Base-by-base conservation (phyloP, 2,329 filamentous ascomycete genomes). In the Curvularia sp. region DNA sequence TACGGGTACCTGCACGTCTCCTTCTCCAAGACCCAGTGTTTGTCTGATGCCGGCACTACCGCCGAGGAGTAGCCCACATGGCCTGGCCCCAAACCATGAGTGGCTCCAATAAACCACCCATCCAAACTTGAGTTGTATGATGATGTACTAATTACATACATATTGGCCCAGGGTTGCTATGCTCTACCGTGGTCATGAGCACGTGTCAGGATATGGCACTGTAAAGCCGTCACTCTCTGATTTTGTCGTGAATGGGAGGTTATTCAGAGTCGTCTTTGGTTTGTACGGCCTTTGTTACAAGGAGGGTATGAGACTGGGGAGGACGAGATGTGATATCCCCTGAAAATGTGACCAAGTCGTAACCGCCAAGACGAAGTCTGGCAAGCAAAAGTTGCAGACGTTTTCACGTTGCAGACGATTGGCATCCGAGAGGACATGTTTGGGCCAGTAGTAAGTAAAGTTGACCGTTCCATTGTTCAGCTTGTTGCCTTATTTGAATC, bases 261-360 rank as follows among this genome's bases (percentile, higher is more conserved):
- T 7, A 31, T 7, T 13, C 10, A 20, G 9, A 26, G 20, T 15
- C 6, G 1, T 15, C 22, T 15, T 24, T 5, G 41, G 18, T 6
- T 15, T 44, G 24, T 30, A 30, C 49, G 62, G 58, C 58, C 57
- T 56, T 56, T 2, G 5, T 1, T 13, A 51, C 46, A 13, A 26
- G 57, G 39, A 33, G 57, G 9, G 50, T 47, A 35, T 46, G 31
- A 42, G 61, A 59, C 50, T 46, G 53, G 59, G 57, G 57, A 41
- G 48, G 58, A 57, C 20, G 38, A 39, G 38, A 57, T n/a, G 61
- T 61, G 48, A 38, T 58, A 52, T 47, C 13, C 49, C 24, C 22
- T 46, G 33, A 30, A 55, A 38, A 18, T 51, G 46, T 48, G 59
- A 62, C 62, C 64, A 62, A 67, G 60, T 60, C 61, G 55, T 18